Evolutionary conservation across 2,329 filamentous ascomycete genomes (phyloP), one percentile per base, ranked within the genome.

Genomic region (Cytospora leucostoma): DNA sequence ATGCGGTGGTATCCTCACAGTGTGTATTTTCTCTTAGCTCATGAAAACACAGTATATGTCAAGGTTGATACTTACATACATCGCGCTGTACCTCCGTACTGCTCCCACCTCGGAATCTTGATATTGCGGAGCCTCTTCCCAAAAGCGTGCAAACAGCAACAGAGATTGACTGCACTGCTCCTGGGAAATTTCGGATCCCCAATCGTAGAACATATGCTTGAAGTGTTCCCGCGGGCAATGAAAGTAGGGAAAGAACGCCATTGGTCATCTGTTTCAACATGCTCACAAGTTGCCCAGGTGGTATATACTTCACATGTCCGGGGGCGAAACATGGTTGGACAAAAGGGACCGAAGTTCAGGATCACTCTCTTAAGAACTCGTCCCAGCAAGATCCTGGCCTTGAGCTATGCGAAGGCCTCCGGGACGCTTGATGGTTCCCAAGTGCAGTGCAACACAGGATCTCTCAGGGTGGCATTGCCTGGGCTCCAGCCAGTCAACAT

Each of bases 371-470:
- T 5, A 38, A 27, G 50, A 55, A 61, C 51, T 6, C 47, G 51
- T 37, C 55, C 21, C 33, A 55, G 50, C 51, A 38, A 58, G 44
- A 53, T 37, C 33, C 44, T 50, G 56, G 33, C 47, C 62, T 52
- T 47, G 53, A 35, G 54, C 54, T 49, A 55, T 57, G 61, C 64
- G 64, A 65, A 63, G 64, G 50, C 56, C 61, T 63, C 63, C 64
- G 64, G 64, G 57, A 57, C n/a, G 21, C 59, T 35, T 61, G 58
- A 59, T 21, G 44, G 52, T 27, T 52, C 27, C 44, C 38, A 51
- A 49, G 61, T 50, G 51, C 61, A 57, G 47, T 65, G 61, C 55
- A 64, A 61, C 62, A 55, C 58, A 56, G 59, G 54, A 49, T 56
- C 52, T 60, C 35, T 53, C 54, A 57, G 57, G 64, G 64, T 63